A percentile compares a stretch with the other conserved stretches of the same genome.
Conservation (phyloP, 805 yeast species). For the Saturnispora galanensis region DNA sequence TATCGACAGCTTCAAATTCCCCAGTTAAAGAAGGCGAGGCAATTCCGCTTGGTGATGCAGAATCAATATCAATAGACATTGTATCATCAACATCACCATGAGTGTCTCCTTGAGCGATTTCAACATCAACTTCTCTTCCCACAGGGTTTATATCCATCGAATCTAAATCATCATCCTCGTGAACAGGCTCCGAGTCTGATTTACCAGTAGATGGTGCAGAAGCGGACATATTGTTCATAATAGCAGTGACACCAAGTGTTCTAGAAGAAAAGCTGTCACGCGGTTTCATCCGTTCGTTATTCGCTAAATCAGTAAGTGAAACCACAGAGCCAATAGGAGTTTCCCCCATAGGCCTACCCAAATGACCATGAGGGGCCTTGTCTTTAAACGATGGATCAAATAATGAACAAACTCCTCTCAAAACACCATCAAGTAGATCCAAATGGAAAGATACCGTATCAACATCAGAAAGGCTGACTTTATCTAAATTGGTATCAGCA, state of each 20-base stretch:
- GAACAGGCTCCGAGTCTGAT: neutral
- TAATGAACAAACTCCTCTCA: slow-evolving; percentile 62
- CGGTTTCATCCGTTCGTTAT: slow-evolving; percentile 2
- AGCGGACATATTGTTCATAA: slow-evolving; percentile 3
- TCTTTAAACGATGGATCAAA: slow-evolving; percentile 55
- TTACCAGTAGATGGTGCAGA: neutral
- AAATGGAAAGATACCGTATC: slow-evolving; percentile 20
- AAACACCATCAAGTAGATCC: slow-evolving; percentile 20
- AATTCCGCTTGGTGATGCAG: slow-evolving; percentile 24
- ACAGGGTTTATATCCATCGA: slow-evolving; percentile 14
- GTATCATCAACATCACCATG: slow-evolving; percentile 13
- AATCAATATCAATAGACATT: slow-evolving; percentile 21
- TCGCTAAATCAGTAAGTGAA: slow-evolving; percentile 13
- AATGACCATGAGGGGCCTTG: slow-evolving; percentile 6
- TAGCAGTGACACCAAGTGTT: slow-evolving; percentile 1
- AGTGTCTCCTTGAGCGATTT: slow-evolving; percentile 10
- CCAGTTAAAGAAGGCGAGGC: slow-evolving; percentile 25
- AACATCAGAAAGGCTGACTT: slow-evolving; percentile 17
- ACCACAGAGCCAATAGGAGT: slow-evolving; percentile 16
- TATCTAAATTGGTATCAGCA: slow-evolving; percentile 37
- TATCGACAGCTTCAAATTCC: slow-evolving; percentile 35
- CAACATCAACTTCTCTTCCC: slow-evolving; percentile 11
- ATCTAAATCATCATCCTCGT: slow-evolving; percentile 9
- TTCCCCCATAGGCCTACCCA: slow-evolving; percentile 1
- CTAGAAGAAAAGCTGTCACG: neutral